These are phyloP conservation scores for Pisolithus albus DNA, from an alignment of 768 basidiomycete species.

Conservation along the genomic window DNA sequence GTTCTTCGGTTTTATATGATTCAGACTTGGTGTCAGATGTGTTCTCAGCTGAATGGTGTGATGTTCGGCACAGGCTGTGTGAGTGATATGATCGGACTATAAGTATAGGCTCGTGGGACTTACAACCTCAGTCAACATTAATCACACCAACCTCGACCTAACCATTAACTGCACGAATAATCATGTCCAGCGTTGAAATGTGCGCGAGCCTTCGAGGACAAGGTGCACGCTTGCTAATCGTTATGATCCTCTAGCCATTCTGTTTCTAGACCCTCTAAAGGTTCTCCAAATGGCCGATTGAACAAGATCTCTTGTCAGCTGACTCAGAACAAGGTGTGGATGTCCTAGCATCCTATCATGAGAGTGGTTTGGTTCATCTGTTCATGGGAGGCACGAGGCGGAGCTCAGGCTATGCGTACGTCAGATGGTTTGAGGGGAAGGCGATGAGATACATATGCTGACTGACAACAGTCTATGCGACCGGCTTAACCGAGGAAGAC, in stretches of 20 bases:
- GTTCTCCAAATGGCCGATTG: slow-evolving; percentile 39
- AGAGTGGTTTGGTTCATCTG: slow-evolving; percentile 1
- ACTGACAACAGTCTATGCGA: slow-evolving; percentile 53
- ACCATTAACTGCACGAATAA: slow-evolving; percentile 1
- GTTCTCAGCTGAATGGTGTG: no score
- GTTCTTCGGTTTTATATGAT: no score
- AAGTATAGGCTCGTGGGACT: no score
- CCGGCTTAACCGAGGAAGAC: slow-evolving; percentile 69
- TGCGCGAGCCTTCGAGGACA: slow-evolving; percentile 21
- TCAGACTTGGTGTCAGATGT: no score
- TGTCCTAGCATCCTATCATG: background rate
- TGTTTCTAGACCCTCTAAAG: slow-evolving; percentile 15
- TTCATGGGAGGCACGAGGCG: slow-evolving; percentile 47
- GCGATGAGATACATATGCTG: slow-evolving; percentile 1
- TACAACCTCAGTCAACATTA: background rate
- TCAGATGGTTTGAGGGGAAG: slow-evolving; percentile 1
- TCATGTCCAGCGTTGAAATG: slow-evolving; percentile 62
- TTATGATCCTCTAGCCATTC: slow-evolving; percentile 11
- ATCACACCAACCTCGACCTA: slow-evolving; percentile 11
- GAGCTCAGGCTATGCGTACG: slow-evolving; percentile 83
- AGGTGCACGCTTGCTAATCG: slow-evolving; percentile 1
- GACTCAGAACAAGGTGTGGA: slow-evolving; percentile 69
- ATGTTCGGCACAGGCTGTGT: no score
- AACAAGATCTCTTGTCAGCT: slow-evolving; percentile 71
- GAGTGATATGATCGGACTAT: no score